Percentiles rank a stretch among this genome's conserved stretches.
These are phyloP conservation scores for Neonectria faginata DNA, from an alignment of 2,329 filamentous ascomycete genomes.

Conservation along the genomic window DNA sequence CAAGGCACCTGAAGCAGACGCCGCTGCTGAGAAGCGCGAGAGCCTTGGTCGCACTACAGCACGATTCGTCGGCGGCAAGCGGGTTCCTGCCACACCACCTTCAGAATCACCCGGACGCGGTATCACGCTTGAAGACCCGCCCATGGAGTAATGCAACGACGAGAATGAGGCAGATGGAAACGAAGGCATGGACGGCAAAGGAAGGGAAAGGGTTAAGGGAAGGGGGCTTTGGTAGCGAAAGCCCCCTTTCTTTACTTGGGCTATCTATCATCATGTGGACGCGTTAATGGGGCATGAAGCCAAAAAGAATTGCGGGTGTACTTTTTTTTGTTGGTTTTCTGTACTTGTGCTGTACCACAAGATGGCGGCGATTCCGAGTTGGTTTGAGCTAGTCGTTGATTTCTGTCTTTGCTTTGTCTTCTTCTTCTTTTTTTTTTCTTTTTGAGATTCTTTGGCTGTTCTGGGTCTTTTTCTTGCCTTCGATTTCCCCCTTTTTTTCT, in stretches of 20 bases:
- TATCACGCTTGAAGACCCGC: slow-evolving; percentile 64
- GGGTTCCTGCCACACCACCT: slow-evolving; percentile 52
- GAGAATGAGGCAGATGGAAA: slow-evolving; percentile 19
- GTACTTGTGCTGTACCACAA: slow-evolving; percentile 47
- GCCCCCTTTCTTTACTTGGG: slow-evolving; percentile 17
- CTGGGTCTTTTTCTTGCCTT: slow-evolving; percentile 13
- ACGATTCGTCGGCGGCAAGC: slow-evolving; percentile 63
- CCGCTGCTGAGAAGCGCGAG: slow-evolving; percentile 68
- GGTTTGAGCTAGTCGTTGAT: slow-evolving; percentile 34
- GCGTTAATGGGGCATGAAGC: slow-evolving; percentile 48
- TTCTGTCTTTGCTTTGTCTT: slow-evolving; percentile 16
- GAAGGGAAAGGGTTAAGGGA: neutral
- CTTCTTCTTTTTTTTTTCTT: neutral
- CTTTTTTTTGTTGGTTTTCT: slow-evolving; percentile 34
- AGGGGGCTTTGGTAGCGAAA: slow-evolving; percentile 1
- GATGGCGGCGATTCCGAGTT: slow-evolving; percentile 43
- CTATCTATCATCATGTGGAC: slow-evolving; percentile 43
- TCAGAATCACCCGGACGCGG: slow-evolving; percentile 53
- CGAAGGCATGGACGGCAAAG: slow-evolving; percentile 4
- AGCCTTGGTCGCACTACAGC: slow-evolving; percentile 64
- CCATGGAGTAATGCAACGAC: slow-evolving; percentile 58
- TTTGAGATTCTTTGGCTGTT: slow-evolving; percentile 20
- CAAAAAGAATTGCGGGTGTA: slow-evolving; percentile 43
- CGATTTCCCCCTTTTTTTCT: slow-evolving; percentile 2
- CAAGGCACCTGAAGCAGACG: slow-evolving; percentile 41